Percentiles rank a stretch among this genome's conserved stretches.
Conservation (phyloP, 371 early-diverging fungal species). For the Saksenaea vasiformis region DNA sequence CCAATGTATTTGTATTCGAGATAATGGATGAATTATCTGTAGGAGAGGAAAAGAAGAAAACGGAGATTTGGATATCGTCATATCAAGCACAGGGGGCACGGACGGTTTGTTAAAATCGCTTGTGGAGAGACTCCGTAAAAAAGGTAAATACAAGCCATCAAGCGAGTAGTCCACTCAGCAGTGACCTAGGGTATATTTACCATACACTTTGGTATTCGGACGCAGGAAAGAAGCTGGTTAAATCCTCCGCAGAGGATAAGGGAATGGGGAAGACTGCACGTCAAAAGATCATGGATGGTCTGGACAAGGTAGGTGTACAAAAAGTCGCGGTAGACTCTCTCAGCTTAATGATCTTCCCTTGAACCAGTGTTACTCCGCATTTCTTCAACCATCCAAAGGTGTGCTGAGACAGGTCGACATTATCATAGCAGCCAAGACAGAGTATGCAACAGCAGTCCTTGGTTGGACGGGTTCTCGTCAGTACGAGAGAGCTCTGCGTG, state of each 20-base stretch:
- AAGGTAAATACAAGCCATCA: constrained; percentile 21
- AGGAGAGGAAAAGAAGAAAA: constrained; percentile 53
- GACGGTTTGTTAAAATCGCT: constrained; percentile 28
- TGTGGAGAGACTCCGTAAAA: constrained; percentile 18
- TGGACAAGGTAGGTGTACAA: constrained; percentile 30
- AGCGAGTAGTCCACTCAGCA: not conserved
- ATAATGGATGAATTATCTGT: not conserved
- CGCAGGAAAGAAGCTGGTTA: constrained; percentile 9
- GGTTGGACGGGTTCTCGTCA: constrained; percentile 58
- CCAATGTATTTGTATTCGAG: not conserved
- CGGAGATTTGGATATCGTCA: constrained; percentile 56
- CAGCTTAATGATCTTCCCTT: not conserved
- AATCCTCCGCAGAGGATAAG: not conserved
- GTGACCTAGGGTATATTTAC: not conserved
- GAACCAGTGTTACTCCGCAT: constrained; percentile 44
- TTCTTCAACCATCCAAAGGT: constrained; percentile 47
- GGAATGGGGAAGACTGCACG: not conserved
- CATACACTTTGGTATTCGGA: constrained; percentile 32
- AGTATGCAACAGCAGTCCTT: constrained; percentile 40
- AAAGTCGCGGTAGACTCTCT: not conserved
- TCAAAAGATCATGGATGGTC: constrained; percentile 16
- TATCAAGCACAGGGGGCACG: constrained; percentile 30
- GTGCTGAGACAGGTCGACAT: constrained; percentile 53
- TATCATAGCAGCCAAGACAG: constrained; percentile 37
- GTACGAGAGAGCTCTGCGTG: constrained; percentile 39